Conservation (phyloP, 495 filamentous ascomycete genomes). For the Penicillium ochrochloron region DNA sequence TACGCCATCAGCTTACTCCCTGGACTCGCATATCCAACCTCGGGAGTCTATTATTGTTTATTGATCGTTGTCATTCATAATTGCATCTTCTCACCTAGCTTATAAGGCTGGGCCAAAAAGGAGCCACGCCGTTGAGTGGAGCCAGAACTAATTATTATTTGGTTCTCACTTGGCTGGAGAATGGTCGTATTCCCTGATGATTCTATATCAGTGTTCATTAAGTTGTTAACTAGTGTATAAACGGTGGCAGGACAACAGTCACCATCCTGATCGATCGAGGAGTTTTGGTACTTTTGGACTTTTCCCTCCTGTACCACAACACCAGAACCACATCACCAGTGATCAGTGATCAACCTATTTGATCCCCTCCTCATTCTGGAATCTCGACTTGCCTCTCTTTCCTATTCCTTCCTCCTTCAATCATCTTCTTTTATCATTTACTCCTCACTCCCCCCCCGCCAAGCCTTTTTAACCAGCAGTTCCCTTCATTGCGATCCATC, state of each 20-base stretch:
- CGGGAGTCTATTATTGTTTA: neutral
- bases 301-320: neutral
- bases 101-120: neutral
- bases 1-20: neutral
- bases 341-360: too few relatives aligned
- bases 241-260: neutral
- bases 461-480: constrained; percentile 4
- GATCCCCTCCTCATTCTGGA: neutral
- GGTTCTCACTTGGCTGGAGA: neutral
- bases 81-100: neutral
- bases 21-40: neutral
- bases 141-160: neutral
- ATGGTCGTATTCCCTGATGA: too few relatives aligned
- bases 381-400: neutral
- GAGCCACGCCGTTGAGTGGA: constrained; percentile 1
- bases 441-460: neutral
- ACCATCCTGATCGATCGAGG: neutral
- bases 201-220: too few relatives aligned
- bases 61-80: neutral
- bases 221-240: neutral
- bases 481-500: constrained; percentile 16
- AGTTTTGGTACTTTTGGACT: neutral
- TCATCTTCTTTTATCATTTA: neutral
- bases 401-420: neutral
- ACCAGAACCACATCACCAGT: too few relatives aligned